These are phyloP conservation scores for Penicillium sp. DNA, from an alignment of 2,329 filamentous ascomycete genomes.

Conservation along the genomic window DNA sequence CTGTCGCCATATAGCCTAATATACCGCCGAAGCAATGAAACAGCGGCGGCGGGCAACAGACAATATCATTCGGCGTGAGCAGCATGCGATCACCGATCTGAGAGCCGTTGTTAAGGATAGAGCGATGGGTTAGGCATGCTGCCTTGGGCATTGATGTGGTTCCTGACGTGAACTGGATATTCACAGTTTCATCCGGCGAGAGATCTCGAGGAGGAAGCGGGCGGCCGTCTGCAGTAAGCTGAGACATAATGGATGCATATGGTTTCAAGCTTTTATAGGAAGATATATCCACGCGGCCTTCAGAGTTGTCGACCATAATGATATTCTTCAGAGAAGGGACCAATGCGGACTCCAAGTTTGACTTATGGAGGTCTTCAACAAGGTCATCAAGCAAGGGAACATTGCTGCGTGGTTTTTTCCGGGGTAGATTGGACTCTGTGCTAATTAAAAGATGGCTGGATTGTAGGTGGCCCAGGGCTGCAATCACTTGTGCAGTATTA, in stretches of 20 bases:
- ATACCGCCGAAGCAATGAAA: constrained; percentile 82
- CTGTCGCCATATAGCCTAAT: constrained; percentile 93
- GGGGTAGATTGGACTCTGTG: constrained; percentile 80
- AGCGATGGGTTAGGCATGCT: constrained; percentile 78
- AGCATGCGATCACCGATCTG: constrained; percentile 85
- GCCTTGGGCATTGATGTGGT: constrained; percentile 90
- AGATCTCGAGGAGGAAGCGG: constrained; percentile 48
- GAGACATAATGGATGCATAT: constrained; percentile 49
- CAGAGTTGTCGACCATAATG: constrained; percentile 76
- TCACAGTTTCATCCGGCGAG: constrained; percentile 72
- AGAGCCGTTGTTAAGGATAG: constrained; percentile 89
- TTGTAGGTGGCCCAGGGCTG: constrained; percentile 74
- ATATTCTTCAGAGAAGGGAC: constrained; percentile 71
- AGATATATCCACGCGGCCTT: constrained; percentile 52
- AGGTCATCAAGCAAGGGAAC: constrained; percentile 57
- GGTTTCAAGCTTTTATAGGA: constrained; percentile 46
- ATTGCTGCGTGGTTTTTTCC: constrained; percentile 62
- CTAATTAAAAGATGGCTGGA: constrained; percentile 76
- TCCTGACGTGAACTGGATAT: constrained; percentile 97
- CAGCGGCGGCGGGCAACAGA: constrained; percentile 61
- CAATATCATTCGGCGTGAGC: constrained; percentile 68
- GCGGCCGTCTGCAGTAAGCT: constrained; percentile 42
- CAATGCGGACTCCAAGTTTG: constrained; percentile 52
- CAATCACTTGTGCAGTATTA: constrained; percentile 72
- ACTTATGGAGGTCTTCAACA: constrained; percentile 48